These are phyloP conservation scores for Thalassiosira allenii DNA, from an alignment of 352 stramenopile species.

Conservation along the genomic window DNA sequence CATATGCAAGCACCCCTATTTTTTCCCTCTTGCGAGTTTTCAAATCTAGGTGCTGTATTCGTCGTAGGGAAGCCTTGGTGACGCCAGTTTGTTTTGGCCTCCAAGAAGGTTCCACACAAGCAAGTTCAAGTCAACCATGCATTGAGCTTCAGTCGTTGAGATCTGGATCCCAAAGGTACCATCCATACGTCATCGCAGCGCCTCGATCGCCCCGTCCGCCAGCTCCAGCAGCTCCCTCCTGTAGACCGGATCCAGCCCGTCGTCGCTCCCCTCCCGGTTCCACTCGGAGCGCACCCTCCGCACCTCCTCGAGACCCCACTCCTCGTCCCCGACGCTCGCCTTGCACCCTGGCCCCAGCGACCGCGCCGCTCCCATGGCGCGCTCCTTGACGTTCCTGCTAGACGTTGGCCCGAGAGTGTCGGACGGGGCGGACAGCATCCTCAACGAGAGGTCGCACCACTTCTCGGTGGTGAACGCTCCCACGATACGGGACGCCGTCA, in stretches of 20 bases:
- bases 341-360: slow-evolving; percentile 57
- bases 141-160: no score
- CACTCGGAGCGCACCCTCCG: slow-evolving; percentile 35
- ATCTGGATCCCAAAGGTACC: no score
- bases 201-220: slow-evolving; percentile 39
- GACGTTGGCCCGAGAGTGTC: slow-evolving; percentile 22
- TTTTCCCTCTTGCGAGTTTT: no score
- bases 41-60: no score
- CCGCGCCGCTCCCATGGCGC: slow-evolving; percentile 46
- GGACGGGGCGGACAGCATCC: slow-evolving; percentile 36
- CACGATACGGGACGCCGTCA: slow-evolving; percentile 50
- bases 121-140: no score
- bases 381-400: slow-evolving; percentile 45
- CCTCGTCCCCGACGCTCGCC: not conserved
- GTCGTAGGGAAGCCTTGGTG: no score
- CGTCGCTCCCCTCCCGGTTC: slow-evolving; percentile 52
- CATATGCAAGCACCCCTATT: no score
- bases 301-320: slow-evolving; percentile 49
- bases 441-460: slow-evolving; percentile 64
- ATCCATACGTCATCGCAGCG: no score
- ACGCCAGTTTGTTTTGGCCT: no score
- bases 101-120: no score
- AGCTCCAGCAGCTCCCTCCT: slow-evolving; percentile 55
- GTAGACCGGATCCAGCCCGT: slow-evolving; percentile 54
- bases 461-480: slow-evolving; percentile 55